These are phyloP conservation scores for Spencermartinsiella europaea DNA, from an alignment of 805 yeast genomes.

Conservation along the genomic window DNA sequence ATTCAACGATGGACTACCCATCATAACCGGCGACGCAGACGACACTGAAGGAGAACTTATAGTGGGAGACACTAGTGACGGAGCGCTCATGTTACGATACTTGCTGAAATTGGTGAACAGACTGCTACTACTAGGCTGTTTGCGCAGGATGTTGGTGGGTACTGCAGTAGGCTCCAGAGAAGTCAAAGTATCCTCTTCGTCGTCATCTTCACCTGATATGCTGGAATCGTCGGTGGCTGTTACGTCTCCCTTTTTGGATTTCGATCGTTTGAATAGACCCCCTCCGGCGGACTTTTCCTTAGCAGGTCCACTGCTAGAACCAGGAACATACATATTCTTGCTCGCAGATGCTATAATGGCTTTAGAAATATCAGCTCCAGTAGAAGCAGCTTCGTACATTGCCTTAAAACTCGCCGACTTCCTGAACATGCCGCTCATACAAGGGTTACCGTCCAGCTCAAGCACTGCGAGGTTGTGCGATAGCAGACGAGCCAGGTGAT, in stretches of 20 bases:
- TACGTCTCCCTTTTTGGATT: conserved; percentile 1
- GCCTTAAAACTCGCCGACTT: conserved; percentile 21
- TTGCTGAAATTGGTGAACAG: conserved; percentile 1
- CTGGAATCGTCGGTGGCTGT: conserved; percentile 5
- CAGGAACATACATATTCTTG: neutral
- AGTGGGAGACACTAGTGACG: neutral
- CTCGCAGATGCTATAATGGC: conserved; percentile 3
- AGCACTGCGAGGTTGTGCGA: conserved; percentile 19
- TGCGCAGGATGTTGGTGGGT: conserved; percentile 3
- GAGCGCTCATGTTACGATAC: neutral
- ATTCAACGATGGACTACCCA: neutral
- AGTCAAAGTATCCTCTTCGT: conserved; percentile 21
- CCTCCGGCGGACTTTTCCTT: neutral
- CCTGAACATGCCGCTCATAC: conserved; percentile 20
- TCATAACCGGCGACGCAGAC: neutral
- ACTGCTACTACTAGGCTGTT: conserved; percentile 5
- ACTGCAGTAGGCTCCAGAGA: conserved; percentile 15
- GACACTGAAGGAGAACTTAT: conserved; percentile 1
- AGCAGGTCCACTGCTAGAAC: neutral
- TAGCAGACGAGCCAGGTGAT: conserved; percentile 19
- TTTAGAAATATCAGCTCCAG: neutral
- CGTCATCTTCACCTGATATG: conserved; percentile 9
- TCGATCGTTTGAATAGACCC: neutral
- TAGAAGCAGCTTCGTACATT: conserved; percentile 14
- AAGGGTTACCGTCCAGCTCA: conserved; percentile 28